phyloP scores from a whole-genome alignment of 2,329 filamentous ascomycete genomes.

The Claviceps citrina region DNA sequence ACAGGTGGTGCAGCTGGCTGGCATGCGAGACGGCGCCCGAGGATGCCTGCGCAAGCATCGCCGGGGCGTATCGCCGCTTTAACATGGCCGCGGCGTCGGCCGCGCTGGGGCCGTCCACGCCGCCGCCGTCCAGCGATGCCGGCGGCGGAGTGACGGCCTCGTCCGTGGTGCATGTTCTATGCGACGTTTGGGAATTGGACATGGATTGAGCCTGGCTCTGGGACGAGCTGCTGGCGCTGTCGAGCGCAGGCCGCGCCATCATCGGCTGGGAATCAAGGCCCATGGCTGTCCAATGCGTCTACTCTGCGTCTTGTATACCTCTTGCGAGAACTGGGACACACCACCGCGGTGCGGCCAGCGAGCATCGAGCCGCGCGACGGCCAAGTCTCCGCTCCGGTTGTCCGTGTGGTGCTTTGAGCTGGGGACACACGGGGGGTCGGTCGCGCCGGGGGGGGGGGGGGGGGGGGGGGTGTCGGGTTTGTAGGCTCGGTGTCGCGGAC shows the following conservation, averaged over 20 bases:
- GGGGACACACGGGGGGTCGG: too few species aligned
- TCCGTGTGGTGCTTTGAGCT: too few species aligned
- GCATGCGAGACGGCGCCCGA: conserved; percentile 30
- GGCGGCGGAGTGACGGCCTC: conserved; percentile 16
- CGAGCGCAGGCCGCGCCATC: background rate
- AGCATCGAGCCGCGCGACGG: too few species aligned
- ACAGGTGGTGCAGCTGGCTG: conserved; percentile 42
- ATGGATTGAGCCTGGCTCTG: conserved; percentile 9
- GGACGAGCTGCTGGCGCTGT: conserved; percentile 6
- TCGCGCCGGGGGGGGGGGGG: too few species aligned
- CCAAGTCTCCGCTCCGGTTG: too few species aligned
- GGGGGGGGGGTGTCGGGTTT: too few species aligned
- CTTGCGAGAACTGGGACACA: too few species aligned
- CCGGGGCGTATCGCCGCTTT: background rate
- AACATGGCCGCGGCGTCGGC: conserved; percentile 9
- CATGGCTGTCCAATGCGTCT: too few species aligned
- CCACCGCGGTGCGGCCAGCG: too few species aligned
- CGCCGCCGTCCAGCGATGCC: conserved; percentile 12
- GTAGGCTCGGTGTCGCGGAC: too few species aligned
- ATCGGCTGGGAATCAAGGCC: too few species aligned
- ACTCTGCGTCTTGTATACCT: too few species aligned
- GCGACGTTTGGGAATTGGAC: conserved; percentile 15
- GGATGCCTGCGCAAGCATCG: background rate
- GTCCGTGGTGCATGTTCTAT: conserved; percentile 13
- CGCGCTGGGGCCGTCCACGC: conserved; percentile 5